These are phyloP conservation scores for Citrus maxima DNA, from an alignment of 345 rosid genomes.

Conservation along the genomic window DNA sequence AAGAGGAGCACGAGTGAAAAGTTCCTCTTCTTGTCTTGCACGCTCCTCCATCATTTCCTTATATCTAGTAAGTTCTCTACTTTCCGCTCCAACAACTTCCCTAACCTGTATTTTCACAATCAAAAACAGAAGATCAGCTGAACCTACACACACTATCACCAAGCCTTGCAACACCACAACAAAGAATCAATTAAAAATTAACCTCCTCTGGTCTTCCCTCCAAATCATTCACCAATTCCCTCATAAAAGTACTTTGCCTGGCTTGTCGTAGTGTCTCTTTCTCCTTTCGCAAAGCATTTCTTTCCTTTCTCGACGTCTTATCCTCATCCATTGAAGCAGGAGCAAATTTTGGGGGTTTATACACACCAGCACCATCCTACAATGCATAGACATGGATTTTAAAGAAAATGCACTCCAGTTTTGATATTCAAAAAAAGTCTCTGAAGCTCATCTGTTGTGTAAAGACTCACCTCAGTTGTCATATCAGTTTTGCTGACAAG, in stretches of 20 bases:
- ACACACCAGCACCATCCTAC: slow-evolving; percentile 54
- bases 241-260: slow-evolving; percentile 52
- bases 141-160: not conserved
- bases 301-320: slow-evolving; percentile 72
- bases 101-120: slow-evolving; percentile 47
- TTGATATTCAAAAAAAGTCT: not conserved
- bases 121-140: slow-evolving; percentile 11
- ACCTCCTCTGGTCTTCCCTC: slow-evolving; percentile 94
- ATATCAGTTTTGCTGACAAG: slow-evolving; percentile 48
- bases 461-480: slow-evolving; percentile 33
- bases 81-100: slow-evolving; percentile 65
- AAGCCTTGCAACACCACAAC: not conserved
- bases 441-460: not conserved
- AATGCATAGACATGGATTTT: slow-evolving; percentile 19
- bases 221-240: slow-evolving; percentile 69
- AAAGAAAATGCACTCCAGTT: slow-evolving; percentile 3
- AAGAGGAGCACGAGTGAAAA: slow-evolving; percentile 67
- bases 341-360: slow-evolving; percentile 73
- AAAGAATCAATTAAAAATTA: slow-evolving; percentile 12
- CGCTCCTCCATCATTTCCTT: slow-evolving; percentile 61
- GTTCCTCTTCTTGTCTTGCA: slow-evolving; percentile 71
- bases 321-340: slow-evolving; percentile 76
- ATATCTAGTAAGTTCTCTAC: slow-evolving; percentile 59
- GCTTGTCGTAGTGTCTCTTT: slow-evolving; percentile 53
- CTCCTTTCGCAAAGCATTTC: slow-evolving; percentile 63